phyloP scores from a whole-genome alignment of 768 basidiomycete genomes.

The Mycena chlorophos region DNA sequence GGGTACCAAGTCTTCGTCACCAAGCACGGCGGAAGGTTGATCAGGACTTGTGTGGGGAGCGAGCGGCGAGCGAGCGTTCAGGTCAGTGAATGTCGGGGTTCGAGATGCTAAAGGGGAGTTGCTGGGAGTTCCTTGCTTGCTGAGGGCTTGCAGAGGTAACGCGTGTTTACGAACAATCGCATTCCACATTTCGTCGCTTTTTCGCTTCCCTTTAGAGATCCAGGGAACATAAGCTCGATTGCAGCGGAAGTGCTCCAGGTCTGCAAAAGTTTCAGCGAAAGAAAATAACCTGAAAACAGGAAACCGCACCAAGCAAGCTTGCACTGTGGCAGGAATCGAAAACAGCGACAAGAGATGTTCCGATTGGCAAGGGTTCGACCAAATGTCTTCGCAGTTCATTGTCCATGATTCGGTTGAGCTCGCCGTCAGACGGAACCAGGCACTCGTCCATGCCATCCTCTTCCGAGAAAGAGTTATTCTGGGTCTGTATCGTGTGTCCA shows the following conservation, averaged over 20 bases:
- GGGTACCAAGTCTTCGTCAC: background rate
- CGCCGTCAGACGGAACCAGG: slow-evolving; percentile 41
- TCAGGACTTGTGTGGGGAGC: background rate
- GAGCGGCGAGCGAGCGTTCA: background rate
- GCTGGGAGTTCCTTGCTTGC: background rate
- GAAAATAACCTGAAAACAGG: background rate
- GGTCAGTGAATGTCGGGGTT: background rate
- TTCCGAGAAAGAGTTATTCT: slow-evolving; percentile 38
- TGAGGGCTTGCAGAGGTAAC: slow-evolving; percentile 3
- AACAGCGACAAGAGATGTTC: slow-evolving; percentile 38
- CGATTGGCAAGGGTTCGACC: slow-evolving; percentile 39
- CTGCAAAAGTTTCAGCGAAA: slow-evolving; percentile 24
- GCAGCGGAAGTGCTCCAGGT: slow-evolving; percentile 44
- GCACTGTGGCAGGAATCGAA: slow-evolving; percentile 46
- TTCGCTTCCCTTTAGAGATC: slow-evolving; percentile 42
- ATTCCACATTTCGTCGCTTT: slow-evolving; percentile 36
- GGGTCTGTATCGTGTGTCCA: slow-evolving; percentile 42
- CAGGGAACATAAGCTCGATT: slow-evolving; percentile 50
- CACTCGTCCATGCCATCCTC: slow-evolving; percentile 46
- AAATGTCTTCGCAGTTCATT: slow-evolving; percentile 39
- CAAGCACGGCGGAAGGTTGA: no score
- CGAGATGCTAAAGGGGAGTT: background rate
- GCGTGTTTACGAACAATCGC: slow-evolving; percentile 22
- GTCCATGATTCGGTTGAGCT: slow-evolving; percentile 33
- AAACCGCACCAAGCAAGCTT: slow-evolving; percentile 36